Evolutionary conservation across 495 filamentous ascomycete species (phyloP).

Genomic region (Hyaloscypha finlandica): DNA sequence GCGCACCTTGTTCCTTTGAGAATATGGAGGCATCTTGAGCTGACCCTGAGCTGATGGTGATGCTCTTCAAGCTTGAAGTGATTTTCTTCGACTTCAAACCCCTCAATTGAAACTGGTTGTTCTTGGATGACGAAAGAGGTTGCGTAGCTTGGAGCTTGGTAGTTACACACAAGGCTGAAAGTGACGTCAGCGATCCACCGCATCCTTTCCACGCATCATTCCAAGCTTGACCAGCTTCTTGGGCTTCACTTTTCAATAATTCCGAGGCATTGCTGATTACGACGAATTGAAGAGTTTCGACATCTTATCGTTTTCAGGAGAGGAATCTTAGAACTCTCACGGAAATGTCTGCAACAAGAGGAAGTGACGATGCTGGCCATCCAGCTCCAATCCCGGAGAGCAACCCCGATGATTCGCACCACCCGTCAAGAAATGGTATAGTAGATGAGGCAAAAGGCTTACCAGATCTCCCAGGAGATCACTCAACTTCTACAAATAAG

Average conservation of each 20-base stretch:
- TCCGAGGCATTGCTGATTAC: neutral
- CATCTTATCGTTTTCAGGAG: neutral
- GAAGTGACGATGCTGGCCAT: neutral
- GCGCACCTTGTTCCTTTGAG: constrained; percentile 18
- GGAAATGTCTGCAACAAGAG: neutral
- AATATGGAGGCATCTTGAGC: constrained; percentile 17
- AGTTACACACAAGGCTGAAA: neutral
- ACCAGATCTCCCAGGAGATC: neutral
- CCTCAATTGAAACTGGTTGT: neutral
- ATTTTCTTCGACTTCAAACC: neutral
- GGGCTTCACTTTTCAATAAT: neutral
- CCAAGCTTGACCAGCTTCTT: neutral
- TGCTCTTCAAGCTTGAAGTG: neutral
- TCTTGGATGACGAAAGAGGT: neutral
- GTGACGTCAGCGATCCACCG: neutral
- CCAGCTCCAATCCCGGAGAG: neutral
- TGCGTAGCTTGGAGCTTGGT: neutral
- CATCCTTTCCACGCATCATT: neutral
- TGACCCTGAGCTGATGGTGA: neutral
- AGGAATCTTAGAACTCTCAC: neutral
- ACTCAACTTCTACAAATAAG: neutral
- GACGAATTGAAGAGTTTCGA: neutral
- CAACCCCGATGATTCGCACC: neutral
- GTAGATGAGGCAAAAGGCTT: neutral
- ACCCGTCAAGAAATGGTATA: neutral